A percentile compares a stretch with the other conserved stretches of the same genome.
Evolutionary conservation across 768 basidiomycete species (phyloP).

Genomic region (Exsudoporus frostii): DNA sequence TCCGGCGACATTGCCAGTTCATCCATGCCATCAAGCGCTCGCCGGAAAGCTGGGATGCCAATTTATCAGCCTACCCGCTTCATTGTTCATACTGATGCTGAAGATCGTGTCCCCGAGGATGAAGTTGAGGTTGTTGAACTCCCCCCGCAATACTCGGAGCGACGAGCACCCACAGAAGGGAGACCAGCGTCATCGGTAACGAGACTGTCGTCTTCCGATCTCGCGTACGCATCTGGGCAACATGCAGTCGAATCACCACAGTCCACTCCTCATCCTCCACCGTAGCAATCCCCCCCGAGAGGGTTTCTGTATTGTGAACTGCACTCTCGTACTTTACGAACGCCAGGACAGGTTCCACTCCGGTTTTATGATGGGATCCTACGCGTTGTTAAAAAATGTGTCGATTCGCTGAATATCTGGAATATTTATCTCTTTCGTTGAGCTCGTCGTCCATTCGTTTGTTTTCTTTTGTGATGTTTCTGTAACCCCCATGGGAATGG

Average conservation of each 20-base stretch:
- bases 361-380: not conserved
- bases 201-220: slow-evolving; percentile 2
- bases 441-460: slow-evolving; percentile 2
- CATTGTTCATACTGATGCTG: slow-evolving; percentile 67
- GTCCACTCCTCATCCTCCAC: slow-evolving; percentile 8
- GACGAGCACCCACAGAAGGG: slow-evolving; percentile 30
- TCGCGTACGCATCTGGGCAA: slow-evolving; percentile 13
- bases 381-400: not conserved
- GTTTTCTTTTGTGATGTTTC: slow-evolving; percentile 4
- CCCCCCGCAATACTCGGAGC: slow-evolving; percentile 70
- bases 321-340: not conserved
- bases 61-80: slow-evolving; percentile 47
- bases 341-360: not conserved
- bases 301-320: not conserved
- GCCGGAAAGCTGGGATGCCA: slow-evolving; percentile 49
- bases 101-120: slow-evolving; percentile 47
- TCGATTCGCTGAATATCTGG: slow-evolving; percentile 1
- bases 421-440: slow-evolving; percentile 6
- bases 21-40: slow-evolving; percentile 38
- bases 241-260: slow-evolving; percentile 1
- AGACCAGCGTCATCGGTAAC: slow-evolving; percentile 16
- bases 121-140: slow-evolving; percentile 62
- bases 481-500: not conserved
- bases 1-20: slow-evolving; percentile 20
- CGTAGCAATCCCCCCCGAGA: slow-evolving; percentile 2